Base-by-base conservation (phyloP, 2,329 filamentous ascomycete species). In the Aciculosporium take region DNA sequence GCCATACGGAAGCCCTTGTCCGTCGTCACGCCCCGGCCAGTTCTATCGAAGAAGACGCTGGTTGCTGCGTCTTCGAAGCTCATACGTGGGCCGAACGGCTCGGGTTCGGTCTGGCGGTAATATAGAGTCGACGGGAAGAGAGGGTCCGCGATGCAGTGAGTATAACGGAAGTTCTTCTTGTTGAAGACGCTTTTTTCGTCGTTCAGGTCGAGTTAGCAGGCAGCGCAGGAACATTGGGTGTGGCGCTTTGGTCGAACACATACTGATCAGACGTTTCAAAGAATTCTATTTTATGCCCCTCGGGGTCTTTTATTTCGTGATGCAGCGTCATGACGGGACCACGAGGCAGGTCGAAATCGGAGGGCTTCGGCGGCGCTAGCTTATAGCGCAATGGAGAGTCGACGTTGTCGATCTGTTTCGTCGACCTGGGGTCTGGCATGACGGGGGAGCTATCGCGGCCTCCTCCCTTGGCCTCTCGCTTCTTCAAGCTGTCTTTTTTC, bases 1-100 rank as follows among this genome's bases (percentile, higher is more conserved):
- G 84, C 81, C 70, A 89, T 91, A 45, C 93, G 76, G 71, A 91
- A 95, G 7, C 91, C 88, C 60, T 94, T 94, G 50, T 89, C 80
- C 12, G 91, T 94, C 0, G 84, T 94, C 40, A 95, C 76, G 37
- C 86, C 78, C 17, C 73, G 75, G 7, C 81, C 87, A 29, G 76
- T 72, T 46, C 76, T 74, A 54, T 87, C 81, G 55, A 95, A 86
- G 55, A 81, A 83, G 57, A 95, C 84, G 56, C 84, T 83, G 8
- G 80, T 78, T 27, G 89, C 84, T 27, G 84, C 81, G 61, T 98
- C 91, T 58, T 96, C 89, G 55, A 91, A 94, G 64, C 83, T 93
- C 58, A 98, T 80, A 42, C 87, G 81, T 4, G 91, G 74, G 25
- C 80, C 77, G 53, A 84, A 88, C 0, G 93, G 91, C 45, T 79